Conservation (phyloP, 257 asterid genomes). For the Anisodus tanguticus region DNA sequence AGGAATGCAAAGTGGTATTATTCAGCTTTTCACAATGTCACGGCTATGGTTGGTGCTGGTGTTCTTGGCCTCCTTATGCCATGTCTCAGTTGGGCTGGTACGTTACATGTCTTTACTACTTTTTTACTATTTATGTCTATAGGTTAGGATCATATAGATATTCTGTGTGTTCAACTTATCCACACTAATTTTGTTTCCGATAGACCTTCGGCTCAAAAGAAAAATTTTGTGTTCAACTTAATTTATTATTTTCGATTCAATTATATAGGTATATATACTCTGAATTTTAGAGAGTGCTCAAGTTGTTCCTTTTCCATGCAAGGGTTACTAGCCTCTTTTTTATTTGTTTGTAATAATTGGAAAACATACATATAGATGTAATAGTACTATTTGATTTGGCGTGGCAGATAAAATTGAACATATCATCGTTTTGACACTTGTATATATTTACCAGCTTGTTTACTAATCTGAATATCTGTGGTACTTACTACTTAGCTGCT, state of each 20-base stretch:
- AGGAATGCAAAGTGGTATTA: conserved; percentile 52
- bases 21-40: conserved; percentile 61
- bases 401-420: no score
- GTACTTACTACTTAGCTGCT: no score
- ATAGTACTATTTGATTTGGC: not conserved
- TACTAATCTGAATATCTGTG: no score
- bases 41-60: conserved; percentile 66
- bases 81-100: conserved; percentile 66
- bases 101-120: not conserved
- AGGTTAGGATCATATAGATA: no score
- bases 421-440: no score
- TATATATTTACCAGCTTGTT: no score
- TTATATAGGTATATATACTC: no score
- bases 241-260: not conserved
- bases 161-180: no score
- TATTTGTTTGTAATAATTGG: no score
- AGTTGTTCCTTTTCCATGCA: not conserved
- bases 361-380: not conserved
- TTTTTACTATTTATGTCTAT: no score
- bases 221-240: not conserved
- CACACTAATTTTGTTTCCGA: no score
- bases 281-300: not conserved
- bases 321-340: not conserved
- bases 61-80: conserved; percentile 63
- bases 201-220: no score